A percentile compares a stretch with the other conserved stretches of the same genome.
These are phyloP conservation scores for Amoebophrya sp. DNA, from an alignment of 169 alveolate genomes.

Conservation along the genomic window DNA sequence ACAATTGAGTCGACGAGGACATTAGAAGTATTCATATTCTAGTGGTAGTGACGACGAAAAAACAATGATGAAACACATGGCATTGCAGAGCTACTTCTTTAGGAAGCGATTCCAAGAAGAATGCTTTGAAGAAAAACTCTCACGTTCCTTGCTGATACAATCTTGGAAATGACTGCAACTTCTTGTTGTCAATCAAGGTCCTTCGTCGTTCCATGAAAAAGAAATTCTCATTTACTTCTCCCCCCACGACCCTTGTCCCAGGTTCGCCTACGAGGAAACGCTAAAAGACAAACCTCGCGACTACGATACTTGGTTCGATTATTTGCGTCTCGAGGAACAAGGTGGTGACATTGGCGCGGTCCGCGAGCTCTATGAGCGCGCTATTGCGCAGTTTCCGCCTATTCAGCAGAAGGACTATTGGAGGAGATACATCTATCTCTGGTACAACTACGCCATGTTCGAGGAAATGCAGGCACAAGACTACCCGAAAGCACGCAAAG, in stretches of 20 bases:
- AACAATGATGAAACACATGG: background rate
- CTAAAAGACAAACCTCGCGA: constrained; percentile 68
- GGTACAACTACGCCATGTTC: constrained; percentile 89
- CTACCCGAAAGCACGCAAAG: constrained; percentile 70
- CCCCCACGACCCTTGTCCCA: no score
- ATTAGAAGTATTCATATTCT: background rate
- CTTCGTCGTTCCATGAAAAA: no score
- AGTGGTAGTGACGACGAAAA: background rate
- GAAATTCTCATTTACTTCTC: no score
- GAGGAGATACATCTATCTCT: constrained; percentile 86
- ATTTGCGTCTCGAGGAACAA: constrained; percentile 84
- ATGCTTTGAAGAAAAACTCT: no score
- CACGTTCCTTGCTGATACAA: no score
- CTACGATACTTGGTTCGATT: constrained; percentile 95
- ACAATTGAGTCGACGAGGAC: background rate
- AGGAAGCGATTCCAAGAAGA: background rate
- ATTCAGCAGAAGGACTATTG: constrained; percentile 77
- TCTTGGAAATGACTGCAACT: no score
- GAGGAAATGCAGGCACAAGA: constrained; percentile 78
- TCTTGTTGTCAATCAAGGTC: no score
- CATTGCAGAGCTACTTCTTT: background rate
- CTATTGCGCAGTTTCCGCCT: constrained; percentile 85
- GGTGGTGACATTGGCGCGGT: constrained; percentile 65
- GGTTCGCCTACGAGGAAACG: background rate
- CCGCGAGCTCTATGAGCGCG: constrained; percentile 86